Percentiles rank a stretch among this genome's conserved stretches.
Conservation (phyloP, 106 monocot genomes). For the Iris macrosiphon region DNA sequence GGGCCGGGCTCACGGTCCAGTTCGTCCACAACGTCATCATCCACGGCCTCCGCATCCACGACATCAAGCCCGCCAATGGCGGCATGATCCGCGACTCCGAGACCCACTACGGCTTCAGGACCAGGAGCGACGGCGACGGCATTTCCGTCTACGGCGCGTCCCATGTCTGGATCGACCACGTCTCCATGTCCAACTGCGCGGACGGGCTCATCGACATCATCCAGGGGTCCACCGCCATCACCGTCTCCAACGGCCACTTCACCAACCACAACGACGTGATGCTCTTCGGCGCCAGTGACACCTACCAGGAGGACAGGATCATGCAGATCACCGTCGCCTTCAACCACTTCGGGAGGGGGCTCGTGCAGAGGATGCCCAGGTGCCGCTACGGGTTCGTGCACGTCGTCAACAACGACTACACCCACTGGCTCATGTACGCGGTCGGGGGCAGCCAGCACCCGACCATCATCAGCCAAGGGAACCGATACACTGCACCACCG, state of each 20-base stretch:
- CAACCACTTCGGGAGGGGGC: constrained; percentile 1
- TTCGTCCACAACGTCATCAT: constrained; percentile 44
- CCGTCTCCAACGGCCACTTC: neutral
- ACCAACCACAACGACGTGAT: constrained; percentile 1
- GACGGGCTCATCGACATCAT: constrained; percentile 25
- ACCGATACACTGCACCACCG: neutral
- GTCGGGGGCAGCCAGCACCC: constrained; percentile 5
- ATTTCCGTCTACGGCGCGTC: neutral
- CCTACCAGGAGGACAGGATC: neutral
- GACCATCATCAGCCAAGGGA: neutral
- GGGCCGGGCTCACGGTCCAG: constrained; percentile 9
- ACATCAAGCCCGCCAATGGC: neutral
- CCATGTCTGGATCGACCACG: constrained; percentile 2
- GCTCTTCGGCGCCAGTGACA: constrained; percentile 1
- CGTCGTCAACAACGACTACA: constrained; percentile 3
- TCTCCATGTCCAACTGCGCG: neutral
- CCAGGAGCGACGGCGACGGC: constrained; percentile 30
- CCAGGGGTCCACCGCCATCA: constrained; percentile 23
- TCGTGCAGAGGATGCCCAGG: constrained; percentile 2
- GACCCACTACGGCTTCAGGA: neutral
- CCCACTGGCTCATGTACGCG: neutral
- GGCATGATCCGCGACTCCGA: constrained; percentile 1
- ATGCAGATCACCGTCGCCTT: constrained; percentile 5
- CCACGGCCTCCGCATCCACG: constrained; percentile 4
- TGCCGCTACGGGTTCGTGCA: neutral